Evolutionary conservation across 1,284 basidiomycete genomes (phyloP).

Genomic region (Anthracocystis walkeri): DNA sequence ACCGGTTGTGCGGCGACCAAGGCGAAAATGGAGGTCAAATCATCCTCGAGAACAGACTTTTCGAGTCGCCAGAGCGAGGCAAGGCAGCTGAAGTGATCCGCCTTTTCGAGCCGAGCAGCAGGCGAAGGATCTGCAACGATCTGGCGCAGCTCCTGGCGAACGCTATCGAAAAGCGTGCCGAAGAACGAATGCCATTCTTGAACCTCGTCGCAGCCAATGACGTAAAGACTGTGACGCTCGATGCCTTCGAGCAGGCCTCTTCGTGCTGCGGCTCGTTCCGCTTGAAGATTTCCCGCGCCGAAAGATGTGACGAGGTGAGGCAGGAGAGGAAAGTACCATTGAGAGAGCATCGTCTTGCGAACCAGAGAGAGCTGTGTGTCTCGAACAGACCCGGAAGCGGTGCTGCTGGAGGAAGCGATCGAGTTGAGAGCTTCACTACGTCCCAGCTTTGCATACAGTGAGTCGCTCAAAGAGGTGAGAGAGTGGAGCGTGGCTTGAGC

Average conservation of each 20-base stretch:
- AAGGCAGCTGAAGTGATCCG: slow-evolving; percentile 29
- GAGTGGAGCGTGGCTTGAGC: slow-evolving; percentile 15
- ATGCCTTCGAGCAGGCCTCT: slow-evolving; percentile 33
- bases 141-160: slow-evolving; percentile 11
- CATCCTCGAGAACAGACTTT: slow-evolving; percentile 33
- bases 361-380: slow-evolving; percentile 38
- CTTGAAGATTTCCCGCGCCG: not conserved
- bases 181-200: slow-evolving; percentile 49
- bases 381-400: slow-evolving; percentile 24
- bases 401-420: slow-evolving; percentile 21
- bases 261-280: slow-evolving; percentile 22
- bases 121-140: slow-evolving; percentile 3
- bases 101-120: slow-evolving; percentile 11
- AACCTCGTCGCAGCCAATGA: slow-evolving; percentile 29
- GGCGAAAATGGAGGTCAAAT: slow-evolving; percentile 27
- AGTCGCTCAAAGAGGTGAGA: slow-evolving; percentile 14
- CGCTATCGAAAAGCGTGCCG: slow-evolving; percentile 18
- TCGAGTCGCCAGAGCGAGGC: slow-evolving; percentile 46
- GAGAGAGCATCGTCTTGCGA: slow-evolving; percentile 45
- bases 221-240: slow-evolving; percentile 33
- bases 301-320: slow-evolving; percentile 18
- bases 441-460: slow-evolving; percentile 24
- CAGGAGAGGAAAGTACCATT: slow-evolving; percentile 36
- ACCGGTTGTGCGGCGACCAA: slow-evolving; percentile 27
- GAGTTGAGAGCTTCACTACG: slow-evolving; percentile 39